Evolutionary conservation across 768 basidiomycete genomes (phyloP), one percentile per base, ranked within the genome.

Genomic region (Auricularia cornea): DNA sequence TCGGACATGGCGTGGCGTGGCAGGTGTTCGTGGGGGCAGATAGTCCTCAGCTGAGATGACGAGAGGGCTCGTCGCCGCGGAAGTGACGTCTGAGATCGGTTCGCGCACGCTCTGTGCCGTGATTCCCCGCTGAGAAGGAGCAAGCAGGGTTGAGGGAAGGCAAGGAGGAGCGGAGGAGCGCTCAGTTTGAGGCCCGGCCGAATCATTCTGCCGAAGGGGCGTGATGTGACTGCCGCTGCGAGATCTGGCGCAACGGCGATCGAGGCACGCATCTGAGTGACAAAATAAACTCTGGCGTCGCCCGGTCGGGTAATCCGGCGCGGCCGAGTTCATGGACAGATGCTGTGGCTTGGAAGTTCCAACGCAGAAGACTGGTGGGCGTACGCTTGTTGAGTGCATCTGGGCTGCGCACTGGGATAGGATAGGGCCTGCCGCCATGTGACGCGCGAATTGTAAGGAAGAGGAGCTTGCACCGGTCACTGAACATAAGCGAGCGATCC

Each of bases 201-300:
- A 8, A 38, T 38, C n/a, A 38, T 38, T 38, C 35, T 38, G 35
- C 35, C 35, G 35, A 38, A n/a, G n/a, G n/a, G n/a, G 44, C 44
- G 44, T 48, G 44, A 48, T 48, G 59, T 30, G 59, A 30, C 28
- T 8, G 29, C n/a, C n/a, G n/a, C n/a, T n/a, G n/a, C n/a, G n/a
- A 18, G 59, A 31, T 12, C 18, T 60, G 16, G 31, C 16, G 6
- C 41, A 16, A 12, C 30, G 59, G 59, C 41, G 33, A 35, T 41
- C 57, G 57, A 59, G 57, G 57, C 30, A 59, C 29, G 59, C 59
- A 28, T 35, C 59, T 60, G 33, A 60, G 32, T 30, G 33, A 41
- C 26, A 31, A 38, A 35, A 28, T 41, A 60, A 60, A 60, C 59
- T 28, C 26, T 60, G 26, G 33, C 33, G 59, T 38, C 33, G 59